Conservation (phyloP, 495 filamentous ascomycete genomes). For the Hypomontagnella submonticulosa region DNA sequence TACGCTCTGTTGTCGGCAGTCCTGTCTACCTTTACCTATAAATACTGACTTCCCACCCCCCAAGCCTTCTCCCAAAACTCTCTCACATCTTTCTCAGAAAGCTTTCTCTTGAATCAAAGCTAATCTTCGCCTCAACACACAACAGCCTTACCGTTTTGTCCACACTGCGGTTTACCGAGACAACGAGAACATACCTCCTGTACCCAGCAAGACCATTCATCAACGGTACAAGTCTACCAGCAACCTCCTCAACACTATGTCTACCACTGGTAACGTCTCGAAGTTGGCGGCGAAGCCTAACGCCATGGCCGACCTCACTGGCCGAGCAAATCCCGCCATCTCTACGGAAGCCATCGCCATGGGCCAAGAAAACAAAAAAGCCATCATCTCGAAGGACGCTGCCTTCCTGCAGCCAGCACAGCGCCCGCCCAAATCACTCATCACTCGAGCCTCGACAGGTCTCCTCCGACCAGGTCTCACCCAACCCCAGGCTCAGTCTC, state of each 20-base stretch:
- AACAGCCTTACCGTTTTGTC: slow-evolving; percentile 76
- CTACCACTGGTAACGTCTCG: slow-evolving; percentile 59
- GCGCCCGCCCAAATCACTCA: slow-evolving; percentile 65
- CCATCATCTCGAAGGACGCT: slow-evolving; percentile 56
- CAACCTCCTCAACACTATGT: slow-evolving; percentile 66
- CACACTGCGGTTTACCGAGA: slow-evolving; percentile 66
- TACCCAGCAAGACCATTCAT: slow-evolving; percentile 70
- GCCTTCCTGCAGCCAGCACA: slow-evolving; percentile 72
- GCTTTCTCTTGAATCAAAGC: slow-evolving; percentile 4
- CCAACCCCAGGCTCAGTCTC: too few relatives aligned
- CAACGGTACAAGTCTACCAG: slow-evolving; percentile 86
- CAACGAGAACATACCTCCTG: slow-evolving; percentile 76
- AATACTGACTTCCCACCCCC: too few relatives aligned
- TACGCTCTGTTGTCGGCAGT: too few relatives aligned
- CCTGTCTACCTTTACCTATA: too few relatives aligned
- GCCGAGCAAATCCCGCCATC: slow-evolving; percentile 64
- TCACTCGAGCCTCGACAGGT: slow-evolving; percentile 58
- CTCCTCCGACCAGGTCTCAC: slow-evolving; percentile 46
- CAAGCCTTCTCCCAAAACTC: neutral
- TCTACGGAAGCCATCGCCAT: slow-evolving; percentile 47
- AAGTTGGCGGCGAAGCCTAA: slow-evolving; percentile 78
- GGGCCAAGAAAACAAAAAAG: slow-evolving; percentile 59
- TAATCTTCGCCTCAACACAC: slow-evolving; percentile 13
- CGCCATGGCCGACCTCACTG: slow-evolving; percentile 84
- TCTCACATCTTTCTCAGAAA: neutral